Base-by-base conservation (phyloP, 208 protist genomes). In the Naegleria fowleri region DNA sequence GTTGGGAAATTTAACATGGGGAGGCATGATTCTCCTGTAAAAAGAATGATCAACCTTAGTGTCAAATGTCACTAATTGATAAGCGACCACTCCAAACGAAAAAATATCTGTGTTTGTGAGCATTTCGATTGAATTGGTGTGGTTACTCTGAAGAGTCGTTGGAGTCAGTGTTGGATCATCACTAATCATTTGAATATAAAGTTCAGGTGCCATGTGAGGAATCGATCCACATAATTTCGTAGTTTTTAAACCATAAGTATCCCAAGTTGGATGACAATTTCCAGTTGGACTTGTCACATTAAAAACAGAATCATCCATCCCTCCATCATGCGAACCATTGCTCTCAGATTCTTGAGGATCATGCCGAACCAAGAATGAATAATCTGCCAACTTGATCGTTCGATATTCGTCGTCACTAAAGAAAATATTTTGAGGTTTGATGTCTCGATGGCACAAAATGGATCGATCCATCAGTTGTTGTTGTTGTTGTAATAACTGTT, bases 391-490 rank as follows among this genome's bases (percentile, higher is more conserved):
- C n/a, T 79, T 79, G 0, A 79, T 36, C n/a, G 29, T 79, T 79
- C 36, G 16, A 79, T 79, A 79, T n/a, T 75, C 25, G 9, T 79
- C 67, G n/a, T 79, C 67, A 29, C 19, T 29, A 36, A 79, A 36
- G 29, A 79, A 79, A 36, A 79, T 79, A 79, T 79, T 79, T 79
- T 79, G 67, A 79, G 67, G 67, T 79, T 79, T 79, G n/a, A 79
- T 79, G 29, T 79, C 67, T 36, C 55, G 55, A 67, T 67, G 55
- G 22, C 55, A 67, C 2, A 29, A 79, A 36, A 79, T 33, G 16
- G 16, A 79, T 36, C 9, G 19, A 36, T 36, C 29, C 5, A 36
- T 33, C 25, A 36, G 29, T 9, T 25, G n/a, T 36, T 11, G 16
- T 36, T 79, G 6, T 76, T 76, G 5, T 76, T 76, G 58, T n/a